Evolutionary conservation across 208 protist species (phyloP).

Genomic region (Naegleria fowleri): DNA sequence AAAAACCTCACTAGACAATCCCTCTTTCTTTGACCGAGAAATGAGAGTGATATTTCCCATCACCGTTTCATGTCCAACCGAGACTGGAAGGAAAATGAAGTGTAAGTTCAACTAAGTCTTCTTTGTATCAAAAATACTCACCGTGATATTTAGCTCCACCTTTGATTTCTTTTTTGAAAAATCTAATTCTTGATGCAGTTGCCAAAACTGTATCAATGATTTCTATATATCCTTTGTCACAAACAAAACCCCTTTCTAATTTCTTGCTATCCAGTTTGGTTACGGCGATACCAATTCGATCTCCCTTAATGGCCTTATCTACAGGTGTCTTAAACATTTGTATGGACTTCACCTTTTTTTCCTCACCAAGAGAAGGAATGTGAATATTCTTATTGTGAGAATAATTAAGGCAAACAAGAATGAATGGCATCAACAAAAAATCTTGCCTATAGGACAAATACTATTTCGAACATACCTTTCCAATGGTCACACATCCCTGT

Average conservation of each 20-base stretch:
- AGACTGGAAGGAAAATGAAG: constrained; percentile 36
- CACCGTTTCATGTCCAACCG: constrained; percentile 69
- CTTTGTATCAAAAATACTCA: too few species aligned
- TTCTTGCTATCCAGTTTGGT: constrained; percentile 74
- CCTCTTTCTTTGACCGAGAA: constrained; percentile 21
- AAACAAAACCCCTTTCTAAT: constrained; percentile 77
- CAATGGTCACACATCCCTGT: constrained; percentile 63
- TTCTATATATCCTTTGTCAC: constrained; percentile 38
- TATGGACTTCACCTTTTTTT: constrained; percentile 82
- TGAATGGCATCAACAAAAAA: neutral
- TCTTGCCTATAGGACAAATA: neutral
- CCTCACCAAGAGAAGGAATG: neutral
- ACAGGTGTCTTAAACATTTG: constrained; percentile 86
- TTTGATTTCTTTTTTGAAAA: constrained; percentile 49
- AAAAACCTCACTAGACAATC: neutral
- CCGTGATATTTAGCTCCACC: neutral
- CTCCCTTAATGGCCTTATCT: constrained; percentile 58
- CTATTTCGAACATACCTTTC: constrained; percentile 75
- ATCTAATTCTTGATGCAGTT: constrained; percentile 62
- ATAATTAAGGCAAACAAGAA: neutral
- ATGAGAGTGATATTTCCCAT: constrained; percentile 74
- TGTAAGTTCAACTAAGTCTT: too few species aligned
- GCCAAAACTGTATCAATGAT: constrained; percentile 49
- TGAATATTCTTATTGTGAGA: neutral
- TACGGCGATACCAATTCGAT: constrained; percentile 83